Evolutionary conservation across 2,329 filamentous ascomycete genomes (phyloP), one percentile per base, ranked within the genome.

Genomic region (Monosporascus sp.): DNA sequence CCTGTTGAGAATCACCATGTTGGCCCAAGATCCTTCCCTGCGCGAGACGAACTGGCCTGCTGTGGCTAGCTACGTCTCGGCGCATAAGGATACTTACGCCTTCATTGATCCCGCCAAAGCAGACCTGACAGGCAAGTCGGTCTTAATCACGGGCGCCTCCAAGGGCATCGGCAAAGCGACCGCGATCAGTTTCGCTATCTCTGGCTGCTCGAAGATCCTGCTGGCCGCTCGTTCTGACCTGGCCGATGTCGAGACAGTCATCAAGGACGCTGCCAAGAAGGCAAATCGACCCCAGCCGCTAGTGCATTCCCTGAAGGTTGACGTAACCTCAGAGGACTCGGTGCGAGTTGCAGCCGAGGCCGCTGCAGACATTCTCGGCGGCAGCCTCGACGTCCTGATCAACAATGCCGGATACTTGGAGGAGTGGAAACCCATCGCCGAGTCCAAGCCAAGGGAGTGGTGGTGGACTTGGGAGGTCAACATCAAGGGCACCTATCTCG

Each of bases 191-290:
- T 82, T 74, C 61, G 80, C 79, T 35, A 68, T 65, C 55, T 79
- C 79, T 2, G 76, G 76, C 7, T 76, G 73, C 50, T 69, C 70
- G 6, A 68, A 65, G 50, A 78, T 85, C 56, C 74, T 73, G 41
- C 66, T 85, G 15, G 74, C 68, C 14, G 80, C 80, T 3, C 77
- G 81, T 8, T 78, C 76, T 4, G 60, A 68, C n/a, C 68, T 84
- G 5, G 65, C 68, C 17, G 62, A 62, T 2, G 62, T 80, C 1
- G 60, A 59, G 60, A 56, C 59, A 1, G 69, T 66, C n/a, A 72
- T 77, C 9, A 69, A 68, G 14, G 62, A 65, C 44, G 70, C 69
- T 3, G 69, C 69, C 0, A 59, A 55, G 5, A 57, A 58, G 1
- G 65, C 65, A 1, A 62, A 63, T 15, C 59, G 52, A 48, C 51